Evolutionary conservation across 83 land plant species (phyloP).

Genomic region (Picea mariana): DNA sequence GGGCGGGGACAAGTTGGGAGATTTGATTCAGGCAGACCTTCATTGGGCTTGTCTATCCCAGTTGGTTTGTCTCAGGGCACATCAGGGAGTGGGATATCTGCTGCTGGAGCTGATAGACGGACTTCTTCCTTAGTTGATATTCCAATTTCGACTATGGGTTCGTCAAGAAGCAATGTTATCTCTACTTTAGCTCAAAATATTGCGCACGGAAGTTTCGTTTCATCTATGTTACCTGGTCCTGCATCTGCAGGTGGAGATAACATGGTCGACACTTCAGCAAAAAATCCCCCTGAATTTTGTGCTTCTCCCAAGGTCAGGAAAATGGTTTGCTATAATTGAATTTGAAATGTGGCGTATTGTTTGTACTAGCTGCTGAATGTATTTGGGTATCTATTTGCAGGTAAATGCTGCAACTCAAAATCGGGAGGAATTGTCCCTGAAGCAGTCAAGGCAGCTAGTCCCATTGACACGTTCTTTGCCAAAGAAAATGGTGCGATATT

Average conservation of each 20-base stretch:
- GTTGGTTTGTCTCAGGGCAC: constrained; percentile 30
- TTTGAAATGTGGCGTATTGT: not conserved
- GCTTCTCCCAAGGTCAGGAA: constrained; percentile 50
- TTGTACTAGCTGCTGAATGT: constrained; percentile 4
- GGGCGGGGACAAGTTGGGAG: constrained; percentile 8
- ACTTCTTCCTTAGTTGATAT: constrained; percentile 57
- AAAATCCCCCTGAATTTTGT: constrained; percentile 40
- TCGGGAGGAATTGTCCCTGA: constrained; percentile 56
- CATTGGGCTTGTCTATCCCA: not conserved
- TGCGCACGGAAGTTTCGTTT: constrained; percentile 13
- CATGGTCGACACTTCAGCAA: constrained; percentile 71
- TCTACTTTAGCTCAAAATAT: constrained; percentile 18
- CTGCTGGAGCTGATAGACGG: constrained; percentile 47
- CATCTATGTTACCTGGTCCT: not conserved
- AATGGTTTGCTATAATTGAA: not conserved
- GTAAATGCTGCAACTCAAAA: constrained; percentile 44
- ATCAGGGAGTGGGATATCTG: constrained; percentile 27
- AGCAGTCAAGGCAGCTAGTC: constrained; percentile 50
- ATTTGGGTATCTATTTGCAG: constrained; percentile 30
- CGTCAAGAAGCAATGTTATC: constrained; percentile 27
- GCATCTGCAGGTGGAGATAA: constrained; percentile 33
- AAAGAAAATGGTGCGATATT: constrained; percentile 40
- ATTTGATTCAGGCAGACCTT: not conserved
- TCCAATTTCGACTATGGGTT: constrained; percentile 5
- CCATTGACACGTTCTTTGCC: constrained; percentile 61